Base-by-base conservation (phyloP, 73 alveolate genomes). In the Blepharisma japonicum region DNA sequence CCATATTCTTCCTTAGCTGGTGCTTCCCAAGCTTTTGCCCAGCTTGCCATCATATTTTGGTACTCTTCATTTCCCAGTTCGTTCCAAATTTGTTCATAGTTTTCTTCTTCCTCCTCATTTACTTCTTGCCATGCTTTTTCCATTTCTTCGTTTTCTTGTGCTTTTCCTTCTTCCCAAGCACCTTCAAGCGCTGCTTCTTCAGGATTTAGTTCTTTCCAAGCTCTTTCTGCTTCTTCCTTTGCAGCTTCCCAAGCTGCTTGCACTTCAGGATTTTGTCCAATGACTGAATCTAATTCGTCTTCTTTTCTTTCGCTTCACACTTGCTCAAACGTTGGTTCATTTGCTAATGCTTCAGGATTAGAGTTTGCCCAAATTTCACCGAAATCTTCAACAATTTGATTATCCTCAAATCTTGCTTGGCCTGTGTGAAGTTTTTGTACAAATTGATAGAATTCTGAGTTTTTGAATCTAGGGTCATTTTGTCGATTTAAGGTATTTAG, bases 341-440 rank as follows among this genome's bases (percentile, higher is more conserved):
- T 23, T 42, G 71, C 50, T 51, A 39, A 20, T 66, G 55, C 71
- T 32, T 81, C 84, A 25, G 49, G 71, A 6, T 70, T 47, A 61
- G 49, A 61, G 21, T 8, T 18, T 2, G 49, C 21, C 66, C 80
- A 39, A 18, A 32, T 23, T 45, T 83, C 87, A 21, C 49, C 92
- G 2, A 56, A 54, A 38, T 74, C 72, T 66, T 81, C 82, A 53
- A 83, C 82, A 7, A 89, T 7, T 55, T 77, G 85, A 7, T 82
- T 80, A 38, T 79, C 82, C 23, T 86, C 82, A 20, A 89, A 68
- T 45, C 68, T 50, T 18, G 42, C 51, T 6, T 81, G 78, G 1
- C 96, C 96, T 20, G 85, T 77, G 70, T 85, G 78, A 5, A 89
- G 85, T 25, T 86, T 81, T 71, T 71, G 68, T 74, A 89, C 68